These are phyloP conservation scores for Penicillium bovifimosum DNA, from an alignment of 495 filamentous ascomycete species.

Conservation along the genomic window DNA sequence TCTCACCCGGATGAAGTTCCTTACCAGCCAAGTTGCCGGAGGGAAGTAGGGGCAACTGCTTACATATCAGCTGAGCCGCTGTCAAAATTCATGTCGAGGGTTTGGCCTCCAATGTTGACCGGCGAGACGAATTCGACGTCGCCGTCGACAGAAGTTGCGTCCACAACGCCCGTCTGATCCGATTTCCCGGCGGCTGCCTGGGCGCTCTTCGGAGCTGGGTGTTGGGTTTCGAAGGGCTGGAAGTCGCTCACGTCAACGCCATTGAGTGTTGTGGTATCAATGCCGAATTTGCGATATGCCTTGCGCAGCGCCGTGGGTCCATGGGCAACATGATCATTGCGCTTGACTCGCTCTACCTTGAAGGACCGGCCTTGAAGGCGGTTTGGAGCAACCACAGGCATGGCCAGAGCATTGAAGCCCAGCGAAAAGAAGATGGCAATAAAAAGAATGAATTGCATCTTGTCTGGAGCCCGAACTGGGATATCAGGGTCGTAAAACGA, in stretches of 20 bases:
- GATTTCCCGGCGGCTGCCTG: constrained; percentile 13
- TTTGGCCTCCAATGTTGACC: constrained; percentile 68
- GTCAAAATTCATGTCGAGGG: constrained; percentile 72
- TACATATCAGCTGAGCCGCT: constrained; percentile 79
- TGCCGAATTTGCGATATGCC: constrained; percentile 60
- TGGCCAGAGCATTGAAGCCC: constrained; percentile 36
- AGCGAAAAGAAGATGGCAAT: constrained; percentile 27
- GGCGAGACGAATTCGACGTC: constrained; percentile 68
- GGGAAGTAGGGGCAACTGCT: constrained; percentile 35
- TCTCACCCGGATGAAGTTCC: neutral
- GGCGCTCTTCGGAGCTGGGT: constrained; percentile 10
- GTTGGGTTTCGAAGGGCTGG: constrained; percentile 25
- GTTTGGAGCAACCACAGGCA: constrained; percentile 21
- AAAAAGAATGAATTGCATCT: constrained; percentile 30
- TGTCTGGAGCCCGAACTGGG: constrained; percentile 4
- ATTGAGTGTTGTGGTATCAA: constrained; percentile 24
- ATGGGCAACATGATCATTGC: constrained; percentile 47
- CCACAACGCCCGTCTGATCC: constrained; percentile 50
- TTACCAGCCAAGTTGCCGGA: neutral
- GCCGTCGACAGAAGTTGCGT: constrained; percentile 53
- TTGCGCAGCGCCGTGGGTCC: constrained; percentile 54
- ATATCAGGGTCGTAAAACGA: constrained; percentile 4
- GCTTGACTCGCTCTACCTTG: constrained; percentile 54
- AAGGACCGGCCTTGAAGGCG: constrained; percentile 42
- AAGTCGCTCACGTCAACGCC: constrained; percentile 33